Evolutionary conservation across 116 monocot genomes (phyloP), one percentile per base, ranked within the genome.

Genomic region (Iris pallida): DNA sequence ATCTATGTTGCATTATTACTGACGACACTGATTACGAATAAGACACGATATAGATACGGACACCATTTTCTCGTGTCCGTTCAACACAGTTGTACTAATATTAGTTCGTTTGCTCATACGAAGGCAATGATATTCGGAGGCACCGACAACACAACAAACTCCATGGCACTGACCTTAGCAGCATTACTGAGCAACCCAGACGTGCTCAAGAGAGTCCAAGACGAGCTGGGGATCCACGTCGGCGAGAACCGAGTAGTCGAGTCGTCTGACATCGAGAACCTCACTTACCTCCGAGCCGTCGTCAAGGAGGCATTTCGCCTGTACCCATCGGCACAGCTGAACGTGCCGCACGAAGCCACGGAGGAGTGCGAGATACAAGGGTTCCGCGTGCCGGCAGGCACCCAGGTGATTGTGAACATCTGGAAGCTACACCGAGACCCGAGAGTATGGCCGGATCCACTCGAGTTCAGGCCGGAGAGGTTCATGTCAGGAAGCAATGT

Each of bases 391-490:
- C 71, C 73, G 3, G 56, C 17, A 0, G 78, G 82, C 43, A 72
- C 81, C 8, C 54, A 49, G 0, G 41, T 86, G 42, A 42, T 71
- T 0, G 75, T 78, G 20, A 86, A 86, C 44, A 47, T 69, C 7
- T 86, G 78, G 78, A 69, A 73, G 56, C 18, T 86, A 13, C 75
- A 75, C 9, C 57, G 72, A 1, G 85, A 86, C 49, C 81, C 82
- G 8, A 6, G 1, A 0, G 61, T 66, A 16, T 86, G 85, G 85
- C 0, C 59, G 0, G 51, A 71, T 4, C 71, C 71, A 7, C 6
- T 20, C 13, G 61, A 71, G 59, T 71, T 71, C 59, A 46, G 30
- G 8, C 71, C 71, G 0, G 71, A 71, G 60, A 58, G 71, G 5
- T 71, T 71, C 19, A 8, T 71, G 52, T 1, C 12, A 0, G 13